Conservation (phyloP, 1,284 basidiomycete species). For the Malassezia caprae region DNA sequence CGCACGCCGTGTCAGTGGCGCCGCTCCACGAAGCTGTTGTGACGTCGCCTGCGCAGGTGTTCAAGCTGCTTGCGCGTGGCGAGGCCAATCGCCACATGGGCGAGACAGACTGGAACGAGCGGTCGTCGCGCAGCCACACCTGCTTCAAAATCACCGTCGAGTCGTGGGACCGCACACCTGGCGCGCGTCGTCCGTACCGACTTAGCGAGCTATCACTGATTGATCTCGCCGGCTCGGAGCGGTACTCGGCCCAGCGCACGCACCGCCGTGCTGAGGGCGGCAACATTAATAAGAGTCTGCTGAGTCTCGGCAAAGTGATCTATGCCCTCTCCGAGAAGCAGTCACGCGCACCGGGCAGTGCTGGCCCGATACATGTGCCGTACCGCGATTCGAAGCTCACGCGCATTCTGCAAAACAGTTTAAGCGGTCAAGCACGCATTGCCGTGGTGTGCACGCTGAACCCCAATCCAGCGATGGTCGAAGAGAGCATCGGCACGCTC, state of each 20-base stretch:
- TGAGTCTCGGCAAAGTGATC: constrained; percentile 47
- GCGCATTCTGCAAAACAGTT: constrained; percentile 96
- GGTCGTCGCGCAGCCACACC: constrained; percentile 82
- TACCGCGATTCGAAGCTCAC: constrained; percentile 99
- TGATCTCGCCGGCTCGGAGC: constrained; percentile 93
- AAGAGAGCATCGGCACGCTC: constrained; percentile 71
- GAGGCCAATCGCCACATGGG: constrained; percentile 81
- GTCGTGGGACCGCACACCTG: constrained; percentile 22
- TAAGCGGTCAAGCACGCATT: constrained; percentile 87
- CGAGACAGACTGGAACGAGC: constrained; percentile 92
- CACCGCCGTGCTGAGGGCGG: constrained; percentile 47
- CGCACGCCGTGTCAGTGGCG: constrained; percentile 52
- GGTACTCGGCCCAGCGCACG: constrained; percentile 53
- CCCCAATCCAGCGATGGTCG: constrained; percentile 52
- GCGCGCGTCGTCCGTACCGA: constrained; percentile 9
- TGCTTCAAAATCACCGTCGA: constrained; percentile 53
- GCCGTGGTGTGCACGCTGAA: constrained; percentile 85
- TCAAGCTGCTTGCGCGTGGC: constrained; percentile 71
- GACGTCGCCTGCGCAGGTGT: constrained; percentile 73
- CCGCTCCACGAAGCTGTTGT: constrained; percentile 83
- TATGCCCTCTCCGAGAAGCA: constrained; percentile 35
- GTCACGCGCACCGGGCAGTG: neutral
- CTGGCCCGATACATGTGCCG: constrained; percentile 59
- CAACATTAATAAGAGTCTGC: constrained; percentile 54
- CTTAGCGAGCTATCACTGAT: constrained; percentile 61